These are phyloP conservation scores for Aspergillus neoniger DNA, from an alignment of 2,329 filamentous ascomycete genomes.

Conservation along the genomic window DNA sequence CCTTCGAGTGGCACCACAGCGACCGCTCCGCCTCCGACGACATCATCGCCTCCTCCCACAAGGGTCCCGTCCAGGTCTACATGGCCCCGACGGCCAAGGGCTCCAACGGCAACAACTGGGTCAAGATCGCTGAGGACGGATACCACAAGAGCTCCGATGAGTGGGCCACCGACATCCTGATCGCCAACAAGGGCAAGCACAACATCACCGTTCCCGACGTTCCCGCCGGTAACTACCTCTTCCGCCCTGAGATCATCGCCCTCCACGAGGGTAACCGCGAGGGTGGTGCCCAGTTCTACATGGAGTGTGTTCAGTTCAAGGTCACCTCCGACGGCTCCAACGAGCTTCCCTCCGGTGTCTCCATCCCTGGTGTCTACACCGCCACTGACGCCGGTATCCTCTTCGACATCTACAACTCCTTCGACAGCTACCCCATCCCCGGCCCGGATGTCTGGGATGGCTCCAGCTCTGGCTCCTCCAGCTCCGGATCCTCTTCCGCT, in stretches of 20 bases:
- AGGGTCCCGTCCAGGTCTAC: constrained; percentile 25
- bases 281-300: constrained; percentile 27
- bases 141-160: constrained; percentile 18
- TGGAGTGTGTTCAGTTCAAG: constrained; percentile 28
- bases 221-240: constrained; percentile 25
- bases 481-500: constrained; percentile 7
- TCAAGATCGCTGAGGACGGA: constrained; percentile 27
- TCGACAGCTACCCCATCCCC: constrained; percentile 24
- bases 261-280: constrained; percentile 23
- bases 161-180: constrained; percentile 24
- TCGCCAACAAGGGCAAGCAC: constrained; percentile 26
- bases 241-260: constrained; percentile 28
- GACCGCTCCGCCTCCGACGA: constrained; percentile 21
- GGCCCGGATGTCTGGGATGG: constrained; percentile 27
- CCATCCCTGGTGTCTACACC: constrained; percentile 23
- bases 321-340: constrained; percentile 24
- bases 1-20: constrained; percentile 29
- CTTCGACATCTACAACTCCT: constrained; percentile 23
- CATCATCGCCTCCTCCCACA: constrained; percentile 26
- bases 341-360: constrained; percentile 22
- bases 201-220: constrained; percentile 25
- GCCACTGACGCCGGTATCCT: constrained; percentile 20
- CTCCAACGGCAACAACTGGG: constrained; percentile 22
- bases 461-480: constrained; percentile 16
- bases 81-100: constrained; percentile 24